These are phyloP conservation scores for Cystodermella granulosa DNA, from an alignment of 1,284 basidiomycete species.

Conservation along the genomic window DNA sequence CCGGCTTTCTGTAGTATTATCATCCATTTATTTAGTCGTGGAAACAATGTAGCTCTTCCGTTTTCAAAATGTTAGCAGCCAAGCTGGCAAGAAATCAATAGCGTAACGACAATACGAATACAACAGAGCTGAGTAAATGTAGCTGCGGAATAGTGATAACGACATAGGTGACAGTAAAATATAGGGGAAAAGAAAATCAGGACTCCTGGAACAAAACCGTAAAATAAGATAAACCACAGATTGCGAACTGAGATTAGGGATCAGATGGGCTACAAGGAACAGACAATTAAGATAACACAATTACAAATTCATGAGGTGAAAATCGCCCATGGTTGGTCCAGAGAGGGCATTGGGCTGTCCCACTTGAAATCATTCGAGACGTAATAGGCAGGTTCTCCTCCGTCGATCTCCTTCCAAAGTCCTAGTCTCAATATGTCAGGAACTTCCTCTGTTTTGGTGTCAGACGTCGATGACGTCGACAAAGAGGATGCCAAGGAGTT, in stretches of 20 bases:
- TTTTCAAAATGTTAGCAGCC: conserved; percentile 5
- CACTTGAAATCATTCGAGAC: conserved; percentile 65
- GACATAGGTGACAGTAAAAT: conserved; percentile 22
- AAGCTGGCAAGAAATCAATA: conserved; percentile 43
- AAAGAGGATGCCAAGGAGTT: conserved; percentile 5
- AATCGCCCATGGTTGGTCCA: conserved; percentile 70
- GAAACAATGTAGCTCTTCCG: too few species aligned
- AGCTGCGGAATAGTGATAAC: too few species aligned
- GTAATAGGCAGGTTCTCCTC: conserved; percentile 68
- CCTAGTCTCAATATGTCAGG: conserved; percentile 56
- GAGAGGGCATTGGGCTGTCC: conserved; percentile 58
- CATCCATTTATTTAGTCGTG: too few species aligned
- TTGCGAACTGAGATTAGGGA: conserved; percentile 32
- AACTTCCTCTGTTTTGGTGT: conserved; percentile 46
- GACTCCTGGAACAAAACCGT: conserved; percentile 32
- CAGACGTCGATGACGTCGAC: conserved; percentile 21
- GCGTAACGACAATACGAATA: conserved; percentile 43
- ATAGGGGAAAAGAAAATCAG: conserved; percentile 23
- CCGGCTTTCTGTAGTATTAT: too few species aligned
- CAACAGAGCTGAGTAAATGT: too few species aligned
- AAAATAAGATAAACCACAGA: conserved; percentile 42
- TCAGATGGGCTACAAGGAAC: conserved; percentile 16
- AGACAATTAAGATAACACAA: conserved; percentile 26
- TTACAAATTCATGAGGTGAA: conserved; percentile 48
- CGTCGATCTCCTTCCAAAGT: conserved; percentile 65